Conservation (phyloP, 495 filamentous ascomycete genomes). For the Mytilinidion resinicola region DNA sequence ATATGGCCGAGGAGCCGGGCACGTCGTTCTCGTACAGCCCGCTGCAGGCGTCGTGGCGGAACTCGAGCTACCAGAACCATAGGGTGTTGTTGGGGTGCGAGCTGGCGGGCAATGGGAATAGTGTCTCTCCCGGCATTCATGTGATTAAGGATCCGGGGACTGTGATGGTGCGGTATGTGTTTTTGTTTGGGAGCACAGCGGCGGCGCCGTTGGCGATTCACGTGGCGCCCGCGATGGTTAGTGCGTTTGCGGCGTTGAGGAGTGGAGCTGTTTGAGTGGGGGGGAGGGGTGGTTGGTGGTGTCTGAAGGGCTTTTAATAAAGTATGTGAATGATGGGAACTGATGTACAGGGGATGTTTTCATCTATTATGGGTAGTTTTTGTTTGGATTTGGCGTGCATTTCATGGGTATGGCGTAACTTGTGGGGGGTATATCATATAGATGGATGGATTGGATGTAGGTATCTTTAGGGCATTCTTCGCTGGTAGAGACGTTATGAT, state of each 20-base stretch:
- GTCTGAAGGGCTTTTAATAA: too few species aligned
- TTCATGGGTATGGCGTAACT: too few species aligned
- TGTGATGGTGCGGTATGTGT: conserved; percentile 34
- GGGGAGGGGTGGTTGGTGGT: background rate
- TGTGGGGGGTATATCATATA: too few species aligned
- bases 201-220: conserved; percentile 21
- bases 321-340: too few species aligned
- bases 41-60: conserved; percentile 16
- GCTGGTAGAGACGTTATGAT: too few species aligned
- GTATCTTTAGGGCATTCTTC: too few species aligned
- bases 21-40: conserved; percentile 26
- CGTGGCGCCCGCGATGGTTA: conserved; percentile 28
- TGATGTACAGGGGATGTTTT: too few species aligned
- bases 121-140: conserved; percentile 20
- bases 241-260: conserved; percentile 25
- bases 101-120: conserved; percentile 22
- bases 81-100: conserved; percentile 33
- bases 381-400: too few species aligned
- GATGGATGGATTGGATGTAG: too few species aligned
- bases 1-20: conserved; percentile 31
- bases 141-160: conserved; percentile 25
- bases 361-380: too few species aligned
- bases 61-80: conserved; percentile 22
- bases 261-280: conserved; percentile 11
- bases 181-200: conserved; percentile 21